phyloP scores from a whole-genome alignment of 441 rosid species.

The Manihot esculenta region DNA sequence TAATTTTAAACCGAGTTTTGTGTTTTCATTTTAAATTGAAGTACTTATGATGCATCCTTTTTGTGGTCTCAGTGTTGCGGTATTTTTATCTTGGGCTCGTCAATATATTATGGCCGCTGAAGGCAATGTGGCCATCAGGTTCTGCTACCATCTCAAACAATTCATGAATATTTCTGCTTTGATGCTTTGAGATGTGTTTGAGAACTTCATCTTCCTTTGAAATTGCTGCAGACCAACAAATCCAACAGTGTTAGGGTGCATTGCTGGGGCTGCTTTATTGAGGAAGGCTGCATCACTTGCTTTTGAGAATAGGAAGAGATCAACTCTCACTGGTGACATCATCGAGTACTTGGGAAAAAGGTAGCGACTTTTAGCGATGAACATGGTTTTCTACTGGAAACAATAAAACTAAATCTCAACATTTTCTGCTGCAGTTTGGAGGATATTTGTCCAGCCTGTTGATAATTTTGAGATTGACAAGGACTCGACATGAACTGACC shows the following conservation, averaged over 20 bases:
- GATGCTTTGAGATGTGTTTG: background rate
- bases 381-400: background rate
- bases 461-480: slow-evolving; percentile 6
- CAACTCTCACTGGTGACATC: slow-evolving; percentile 84
- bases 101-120: slow-evolving; percentile 35
- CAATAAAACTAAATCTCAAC: background rate
- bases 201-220: slow-evolving; percentile 5
- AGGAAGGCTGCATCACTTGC: slow-evolving; percentile 88
- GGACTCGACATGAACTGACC: background rate
- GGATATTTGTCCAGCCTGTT: slow-evolving; percentile 61
- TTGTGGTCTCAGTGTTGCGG: slow-evolving; percentile 63
- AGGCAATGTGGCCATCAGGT: slow-evolving; percentile 44
- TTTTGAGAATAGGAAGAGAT: slow-evolving; percentile 58
- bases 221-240: slow-evolving; percentile 36
- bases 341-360: slow-evolving; percentile 73
- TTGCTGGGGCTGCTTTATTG: slow-evolving; percentile 75
- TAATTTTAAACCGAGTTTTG: background rate
- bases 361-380: slow-evolving; percentile 28
- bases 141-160: background rate
- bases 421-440: slow-evolving; percentile 61
- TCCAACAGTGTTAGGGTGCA: slow-evolving; percentile 77
- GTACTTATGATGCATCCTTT: slow-evolving; percentile 1
- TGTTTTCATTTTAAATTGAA: background rate
- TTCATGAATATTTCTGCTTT: background rate
- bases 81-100: slow-evolving; percentile 83